Evolutionary conservation across 169 alveolate species (phyloP), one percentile per base, ranked within the genome.

Genomic region (Miamiensis avidus): DNA sequence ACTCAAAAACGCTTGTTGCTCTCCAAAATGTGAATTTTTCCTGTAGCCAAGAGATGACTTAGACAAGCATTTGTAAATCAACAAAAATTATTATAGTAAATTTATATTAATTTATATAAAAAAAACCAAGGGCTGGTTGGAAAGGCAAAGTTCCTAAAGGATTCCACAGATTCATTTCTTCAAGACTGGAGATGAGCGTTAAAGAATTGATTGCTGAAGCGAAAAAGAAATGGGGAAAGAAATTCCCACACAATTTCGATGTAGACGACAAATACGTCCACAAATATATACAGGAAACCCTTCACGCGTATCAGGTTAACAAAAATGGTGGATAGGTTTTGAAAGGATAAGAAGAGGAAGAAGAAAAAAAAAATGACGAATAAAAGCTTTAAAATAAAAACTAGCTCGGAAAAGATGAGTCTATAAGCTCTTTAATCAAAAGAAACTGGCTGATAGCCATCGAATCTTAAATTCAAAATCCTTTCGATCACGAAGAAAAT

Each of bases 101-200:
- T 11, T 11, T 49, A 49, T 49, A 11, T 49, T 49, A 49, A 11
- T 49, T 49, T 49, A 11, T 49, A 11, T 49, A 49, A 49, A 49
- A 11, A 49, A 49, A 49, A 49, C 20, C 20, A 11, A 49, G 69
- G 20, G 84, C 75, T 29, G 84, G 84, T 26, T 79, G 84, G 84
- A 49, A 79, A 64, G 84, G 84, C 29, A 79, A 65, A 11, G 25
- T 79, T 16, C 84, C 84, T 20, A 6, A 34, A 0, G 84, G 84
- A 29, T 79, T 79, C 84, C 84, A 79, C 76, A 79, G 84, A 65
- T 79, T 79, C 29, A 49, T 79, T 29, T 49, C 34, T 34, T 33
- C 77, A 30, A 79, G 76, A 79, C 64, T 74, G 20, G 65, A 79
- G 20, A 65, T 34, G 73, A 16, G 34, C 29, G 31, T 49, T 25